Conservation (phyloP, 768 basidiomycete genomes). For the Xanthoconium stramineum region DNA sequence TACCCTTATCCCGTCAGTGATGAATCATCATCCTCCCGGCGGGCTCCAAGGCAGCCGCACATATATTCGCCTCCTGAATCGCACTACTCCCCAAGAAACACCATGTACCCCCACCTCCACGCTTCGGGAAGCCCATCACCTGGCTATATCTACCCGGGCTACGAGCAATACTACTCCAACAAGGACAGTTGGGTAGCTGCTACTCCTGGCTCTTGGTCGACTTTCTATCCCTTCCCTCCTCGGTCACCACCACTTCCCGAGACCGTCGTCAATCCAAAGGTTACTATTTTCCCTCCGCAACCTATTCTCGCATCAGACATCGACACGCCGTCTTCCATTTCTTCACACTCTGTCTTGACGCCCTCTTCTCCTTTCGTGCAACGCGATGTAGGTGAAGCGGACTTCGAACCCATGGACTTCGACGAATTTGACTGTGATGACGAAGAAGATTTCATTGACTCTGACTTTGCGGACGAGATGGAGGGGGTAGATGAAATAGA, state of each 20-base stretch:
- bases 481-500: slow-evolving; percentile 25
- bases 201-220: slow-evolving; percentile 20
- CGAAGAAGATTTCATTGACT: slow-evolving; percentile 30
- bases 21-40: slow-evolving; percentile 23
- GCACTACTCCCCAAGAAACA: slow-evolving; percentile 14
- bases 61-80: slow-evolving; percentile 32
- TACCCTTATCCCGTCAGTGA: slow-evolving; percentile 28
- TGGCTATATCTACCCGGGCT: slow-evolving; percentile 20
- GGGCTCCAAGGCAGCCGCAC: slow-evolving; percentile 24
- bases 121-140: slow-evolving; percentile 18
- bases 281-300: slow-evolving; percentile 25
- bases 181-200: slow-evolving; percentile 19
- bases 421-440: slow-evolving; percentile 35
- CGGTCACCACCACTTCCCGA: slow-evolving; percentile 18
- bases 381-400: slow-evolving; percentile 8
- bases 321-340: slow-evolving; percentile 31
- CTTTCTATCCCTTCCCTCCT: slow-evolving; percentile 11
- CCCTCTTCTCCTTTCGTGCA: slow-evolving; percentile 30
- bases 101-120: slow-evolving; percentile 30
- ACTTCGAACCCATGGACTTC: slow-evolving; percentile 22
- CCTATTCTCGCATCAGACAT: slow-evolving; percentile 24
- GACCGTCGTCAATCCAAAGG: slow-evolving; percentile 26
- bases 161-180: slow-evolving; percentile 25
- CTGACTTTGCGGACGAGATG: slow-evolving; percentile 33
- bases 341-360: slow-evolving; percentile 31